Conservation (phyloP, 495 filamentous ascomycete genomes). For the Thozetella sp. region DNA sequence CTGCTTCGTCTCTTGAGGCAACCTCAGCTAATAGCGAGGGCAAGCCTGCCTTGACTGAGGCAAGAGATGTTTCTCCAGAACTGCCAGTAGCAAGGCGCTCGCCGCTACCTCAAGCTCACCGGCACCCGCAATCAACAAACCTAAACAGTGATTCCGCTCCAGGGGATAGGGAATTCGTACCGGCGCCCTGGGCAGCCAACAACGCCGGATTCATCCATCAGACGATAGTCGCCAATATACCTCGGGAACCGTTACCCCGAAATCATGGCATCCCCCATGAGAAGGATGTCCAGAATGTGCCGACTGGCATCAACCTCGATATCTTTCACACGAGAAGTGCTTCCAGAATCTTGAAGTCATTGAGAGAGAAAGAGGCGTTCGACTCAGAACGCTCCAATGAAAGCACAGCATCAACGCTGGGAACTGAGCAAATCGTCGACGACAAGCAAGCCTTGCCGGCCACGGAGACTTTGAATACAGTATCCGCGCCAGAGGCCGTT, state of each 20-base stretch:
- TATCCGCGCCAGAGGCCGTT: no score
- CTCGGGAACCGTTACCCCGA: background rate
- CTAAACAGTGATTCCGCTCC: slow-evolving; percentile 7
- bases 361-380: slow-evolving; percentile 9
- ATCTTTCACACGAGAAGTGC: slow-evolving; percentile 37
- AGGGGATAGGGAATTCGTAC: slow-evolving; percentile 8
- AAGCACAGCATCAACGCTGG: no score
- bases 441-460: no score
- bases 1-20: slow-evolving; percentile 9
- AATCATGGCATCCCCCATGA: background rate
- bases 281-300: slow-evolving; percentile 2
- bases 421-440: no score
- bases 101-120: background rate
- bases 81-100: background rate
- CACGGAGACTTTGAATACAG: no score
- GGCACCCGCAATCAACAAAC: background rate
- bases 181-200: slow-evolving; percentile 20
- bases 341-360: slow-evolving; percentile 28
- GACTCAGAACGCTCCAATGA: no score
- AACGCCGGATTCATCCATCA: background rate
- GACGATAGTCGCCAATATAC: background rate
- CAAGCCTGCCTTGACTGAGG: no score
- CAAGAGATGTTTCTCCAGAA: slow-evolving; percentile 18
- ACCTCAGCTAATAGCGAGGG: slow-evolving; percentile 16
- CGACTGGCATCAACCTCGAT: slow-evolving; percentile 26